Conservation (phyloP, 2,329 filamentous ascomycete species). For the Fusarium keratoplasticum region DNA sequence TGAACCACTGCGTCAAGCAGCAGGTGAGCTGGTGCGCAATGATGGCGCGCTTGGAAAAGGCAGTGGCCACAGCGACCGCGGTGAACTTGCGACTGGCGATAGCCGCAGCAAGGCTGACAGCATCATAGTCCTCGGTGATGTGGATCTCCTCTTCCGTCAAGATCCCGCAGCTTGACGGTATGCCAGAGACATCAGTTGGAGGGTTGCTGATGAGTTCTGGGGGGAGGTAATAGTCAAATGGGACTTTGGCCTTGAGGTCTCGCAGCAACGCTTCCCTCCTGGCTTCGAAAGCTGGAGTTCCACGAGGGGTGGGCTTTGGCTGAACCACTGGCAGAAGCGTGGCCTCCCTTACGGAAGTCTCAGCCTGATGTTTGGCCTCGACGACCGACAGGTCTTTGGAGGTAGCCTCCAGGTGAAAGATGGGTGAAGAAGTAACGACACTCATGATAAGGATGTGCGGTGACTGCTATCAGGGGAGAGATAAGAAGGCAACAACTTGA, state of each 20-base stretch:
- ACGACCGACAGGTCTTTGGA: background rate
- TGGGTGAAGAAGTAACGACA: background rate
- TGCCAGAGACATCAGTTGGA: background rate
- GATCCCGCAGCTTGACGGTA: background rate
- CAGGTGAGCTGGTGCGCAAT: background rate
- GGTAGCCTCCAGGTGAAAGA: background rate
- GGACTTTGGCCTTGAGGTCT: conserved; percentile 49
- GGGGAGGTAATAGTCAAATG: conserved; percentile 45
- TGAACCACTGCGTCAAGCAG: conserved; percentile 1
- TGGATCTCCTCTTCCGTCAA: background rate
- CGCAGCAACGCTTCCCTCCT: conserved; percentile 41
- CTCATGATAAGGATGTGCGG: background rate
- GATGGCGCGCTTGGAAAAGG: background rate
- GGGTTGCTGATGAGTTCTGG: conserved; percentile 11
- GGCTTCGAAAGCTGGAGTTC: conserved; percentile 42
- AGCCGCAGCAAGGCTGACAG: background rate
- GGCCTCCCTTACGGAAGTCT: background rate
- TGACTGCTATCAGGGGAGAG: background rate
- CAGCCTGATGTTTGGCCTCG: background rate
- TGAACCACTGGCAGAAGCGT: background rate
- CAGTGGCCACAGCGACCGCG: background rate
- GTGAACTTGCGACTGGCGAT: background rate
- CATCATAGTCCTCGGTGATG: background rate
- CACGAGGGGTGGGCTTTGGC: conserved; percentile 3
- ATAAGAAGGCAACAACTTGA: background rate